A percentile compares a stretch with the other conserved stretches of the same genome.
phyloP scores from a whole-genome alignment of 768 basidiomycete species.

The Boletus huronensis region DNA sequence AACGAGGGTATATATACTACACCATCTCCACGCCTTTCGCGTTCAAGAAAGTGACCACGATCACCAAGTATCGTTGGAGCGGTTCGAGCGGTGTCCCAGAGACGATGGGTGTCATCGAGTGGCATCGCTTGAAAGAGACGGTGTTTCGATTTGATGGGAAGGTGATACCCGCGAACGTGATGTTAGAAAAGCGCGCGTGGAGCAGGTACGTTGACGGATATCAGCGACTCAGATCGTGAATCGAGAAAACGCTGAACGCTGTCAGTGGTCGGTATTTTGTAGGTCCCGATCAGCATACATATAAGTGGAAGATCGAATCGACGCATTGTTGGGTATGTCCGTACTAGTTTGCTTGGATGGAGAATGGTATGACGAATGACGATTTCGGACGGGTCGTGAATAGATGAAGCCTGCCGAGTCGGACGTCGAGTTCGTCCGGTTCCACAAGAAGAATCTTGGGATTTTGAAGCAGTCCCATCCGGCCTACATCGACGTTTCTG shows the following conservation, averaged over 20 bases:
- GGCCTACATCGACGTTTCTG: slow-evolving; percentile 23
- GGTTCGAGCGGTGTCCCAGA: slow-evolving; percentile 13
- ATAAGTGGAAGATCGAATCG: slow-evolving; percentile 32
- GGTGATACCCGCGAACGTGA: background rate
- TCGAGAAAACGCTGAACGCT: background rate
- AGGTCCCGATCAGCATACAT: slow-evolving; percentile 29
- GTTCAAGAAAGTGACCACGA: slow-evolving; percentile 20
- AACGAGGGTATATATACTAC: slow-evolving; percentile 18
- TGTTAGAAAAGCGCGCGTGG: slow-evolving; percentile 17
- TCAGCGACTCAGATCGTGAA: background rate
- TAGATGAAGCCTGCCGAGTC: slow-evolving; percentile 21
- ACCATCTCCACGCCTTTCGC: slow-evolving; percentile 15
- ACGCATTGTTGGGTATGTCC: slow-evolving; percentile 26
- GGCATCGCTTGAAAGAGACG: slow-evolving; percentile 17
- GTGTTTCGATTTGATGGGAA: slow-evolving; percentile 18
- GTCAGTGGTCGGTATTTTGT: slow-evolving; percentile 32
- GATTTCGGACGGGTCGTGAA: background rate
- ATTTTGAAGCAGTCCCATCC: slow-evolving; percentile 18
- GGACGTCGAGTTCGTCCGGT: slow-evolving; percentile 19
- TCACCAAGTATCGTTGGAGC: slow-evolving; percentile 23
- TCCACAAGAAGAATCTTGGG: slow-evolving; percentile 24
- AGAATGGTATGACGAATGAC: background rate
- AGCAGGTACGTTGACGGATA: slow-evolving; percentile 16
- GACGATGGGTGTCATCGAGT: slow-evolving; percentile 25
- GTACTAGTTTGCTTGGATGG: background rate